These are phyloP conservation scores for Helicostylum pulchrum DNA, from an alignment of 192 early-diverging fungal genomes.

Conservation along the genomic window DNA sequence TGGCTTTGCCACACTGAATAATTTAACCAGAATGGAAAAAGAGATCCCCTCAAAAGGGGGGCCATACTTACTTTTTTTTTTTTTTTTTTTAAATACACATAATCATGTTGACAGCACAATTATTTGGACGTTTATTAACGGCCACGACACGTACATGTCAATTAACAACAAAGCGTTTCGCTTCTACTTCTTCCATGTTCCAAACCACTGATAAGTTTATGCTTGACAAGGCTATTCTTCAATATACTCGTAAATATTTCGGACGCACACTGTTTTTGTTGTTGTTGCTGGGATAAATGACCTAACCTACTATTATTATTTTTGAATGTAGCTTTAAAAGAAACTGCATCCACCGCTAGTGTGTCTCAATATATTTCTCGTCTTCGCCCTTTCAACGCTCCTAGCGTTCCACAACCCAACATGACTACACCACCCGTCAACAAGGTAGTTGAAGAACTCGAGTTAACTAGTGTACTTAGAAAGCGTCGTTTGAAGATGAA, in stretches of 20 bases:
- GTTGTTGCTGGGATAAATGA: no score
- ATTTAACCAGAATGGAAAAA: no score
- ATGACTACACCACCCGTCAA: not conserved
- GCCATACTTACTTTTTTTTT: no score
- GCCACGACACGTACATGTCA: not conserved
- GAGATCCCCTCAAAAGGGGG: no score
- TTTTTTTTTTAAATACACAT: no score
- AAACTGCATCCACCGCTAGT: not conserved
- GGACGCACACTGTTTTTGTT: no score
- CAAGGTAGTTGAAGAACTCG: constrained; percentile 32
- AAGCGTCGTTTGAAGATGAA: constrained; percentile 92
- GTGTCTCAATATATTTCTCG: constrained; percentile 21
- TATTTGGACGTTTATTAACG: constrained; percentile 5
- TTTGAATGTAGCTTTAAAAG: constrained; percentile 12
- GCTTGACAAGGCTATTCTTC: no score
- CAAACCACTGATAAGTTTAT: no score
- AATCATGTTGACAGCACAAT: not conserved
- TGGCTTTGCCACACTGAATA: constrained; percentile 6
- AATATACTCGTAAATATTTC: no score
- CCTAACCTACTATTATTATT: not conserved
- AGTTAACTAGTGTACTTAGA: constrained; percentile 77
- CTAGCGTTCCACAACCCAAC: constrained; percentile 22
- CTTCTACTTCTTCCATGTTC: not conserved
- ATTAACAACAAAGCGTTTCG: constrained; percentile 3
- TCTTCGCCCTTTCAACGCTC: constrained; percentile 21